Conservation (phyloP, 768 basidiomycete genomes). For the Russula vinacea region DNA sequence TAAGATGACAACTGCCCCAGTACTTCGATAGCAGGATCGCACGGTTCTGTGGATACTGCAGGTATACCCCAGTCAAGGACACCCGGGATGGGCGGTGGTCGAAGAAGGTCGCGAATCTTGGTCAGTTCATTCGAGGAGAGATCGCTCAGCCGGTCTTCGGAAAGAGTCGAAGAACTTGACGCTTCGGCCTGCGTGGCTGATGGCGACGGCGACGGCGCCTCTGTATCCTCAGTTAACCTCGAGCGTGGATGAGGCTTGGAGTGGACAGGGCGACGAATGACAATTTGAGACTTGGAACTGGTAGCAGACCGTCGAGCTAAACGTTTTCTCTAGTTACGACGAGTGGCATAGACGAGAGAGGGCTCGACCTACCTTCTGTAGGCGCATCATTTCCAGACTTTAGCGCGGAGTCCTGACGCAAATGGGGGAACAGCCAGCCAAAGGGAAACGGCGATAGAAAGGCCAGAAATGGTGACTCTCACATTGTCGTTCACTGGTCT, state of each 20-base stretch:
- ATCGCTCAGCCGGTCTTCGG: conserved; percentile 17
- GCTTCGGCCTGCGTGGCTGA: conserved; percentile 7
- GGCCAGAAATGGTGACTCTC: conserved; percentile 31
- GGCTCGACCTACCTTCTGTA: conserved; percentile 23
- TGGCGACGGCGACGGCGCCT: conserved; percentile 4
- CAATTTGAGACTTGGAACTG: conserved; percentile 27
- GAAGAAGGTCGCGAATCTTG: conserved; percentile 53
- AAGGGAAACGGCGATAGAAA: conserved; percentile 30
- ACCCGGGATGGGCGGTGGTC: conserved; percentile 62
- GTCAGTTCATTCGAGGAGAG: conserved; percentile 43
- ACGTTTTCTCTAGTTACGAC: not conserved
- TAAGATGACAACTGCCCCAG: conserved; percentile 21
- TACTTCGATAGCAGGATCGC: conserved; percentile 64
- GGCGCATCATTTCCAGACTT: conserved; percentile 18
- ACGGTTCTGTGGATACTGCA: conserved; percentile 48
- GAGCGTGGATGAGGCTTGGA: conserved; percentile 27
- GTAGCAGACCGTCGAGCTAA: conserved; percentile 16
- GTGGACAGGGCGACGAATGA: conserved; percentile 27
- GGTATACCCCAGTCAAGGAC: conserved; percentile 78
- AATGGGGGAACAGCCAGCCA: conserved; percentile 28
- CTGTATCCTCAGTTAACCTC: conserved; percentile 21
- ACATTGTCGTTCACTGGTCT: conserved; percentile 23
- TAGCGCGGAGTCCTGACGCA: conserved; percentile 30
- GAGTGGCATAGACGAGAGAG: not conserved
- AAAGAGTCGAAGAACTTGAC: conserved; percentile 14